phyloP scores from a whole-genome alignment of 2,329 filamentous ascomycete species.

The Epichloe coenophiala region DNA sequence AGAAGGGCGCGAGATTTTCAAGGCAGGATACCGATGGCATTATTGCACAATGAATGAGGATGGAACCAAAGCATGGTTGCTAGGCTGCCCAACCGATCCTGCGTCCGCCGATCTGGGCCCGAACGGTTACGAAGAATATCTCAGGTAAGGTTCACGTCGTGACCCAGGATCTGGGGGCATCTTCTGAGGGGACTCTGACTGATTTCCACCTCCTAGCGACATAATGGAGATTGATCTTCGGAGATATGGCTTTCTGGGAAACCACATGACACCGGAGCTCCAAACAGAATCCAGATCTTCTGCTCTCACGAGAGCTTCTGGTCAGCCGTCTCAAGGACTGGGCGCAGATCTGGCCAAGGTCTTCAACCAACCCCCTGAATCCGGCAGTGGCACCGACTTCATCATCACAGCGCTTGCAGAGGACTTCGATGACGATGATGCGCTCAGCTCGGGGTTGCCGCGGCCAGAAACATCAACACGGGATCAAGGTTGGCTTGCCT shows the following conservation, averaged over 20 bases:
- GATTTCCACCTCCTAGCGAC: conserved; percentile 38
- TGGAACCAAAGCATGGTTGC: conserved; percentile 88
- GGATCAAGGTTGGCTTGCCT: conserved; percentile 43
- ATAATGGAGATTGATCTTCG: conserved; percentile 88
- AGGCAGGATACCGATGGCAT: conserved; percentile 87
- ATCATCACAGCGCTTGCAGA: conserved; percentile 78
- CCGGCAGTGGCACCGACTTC: conserved; percentile 81
- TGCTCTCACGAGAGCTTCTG: conserved; percentile 30
- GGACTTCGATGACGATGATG: conserved; percentile 56
- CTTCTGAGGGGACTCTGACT: background rate
- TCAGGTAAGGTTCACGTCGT: conserved; percentile 36
- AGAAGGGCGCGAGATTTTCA: conserved; percentile 88
- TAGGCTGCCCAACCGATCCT: conserved; percentile 76
- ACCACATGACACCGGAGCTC: conserved; percentile 48
- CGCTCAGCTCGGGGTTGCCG: conserved; percentile 37
- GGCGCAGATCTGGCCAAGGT: conserved; percentile 75
- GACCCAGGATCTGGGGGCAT: background rate
- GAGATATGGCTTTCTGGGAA: conserved; percentile 80
- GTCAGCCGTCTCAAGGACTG: conserved; percentile 52
- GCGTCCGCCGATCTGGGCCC: conserved; percentile 50
- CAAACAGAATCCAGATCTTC: conserved; percentile 35
- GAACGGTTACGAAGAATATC: conserved; percentile 72
- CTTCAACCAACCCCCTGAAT: conserved; percentile 76
- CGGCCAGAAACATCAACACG: conserved; percentile 28
- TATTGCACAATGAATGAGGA: conserved; percentile 95